Evolutionary conservation across 2,329 filamentous ascomycete species (phyloP), one percentile per base, ranked within the genome.

Genomic region (Phyllachora maydis): DNA sequence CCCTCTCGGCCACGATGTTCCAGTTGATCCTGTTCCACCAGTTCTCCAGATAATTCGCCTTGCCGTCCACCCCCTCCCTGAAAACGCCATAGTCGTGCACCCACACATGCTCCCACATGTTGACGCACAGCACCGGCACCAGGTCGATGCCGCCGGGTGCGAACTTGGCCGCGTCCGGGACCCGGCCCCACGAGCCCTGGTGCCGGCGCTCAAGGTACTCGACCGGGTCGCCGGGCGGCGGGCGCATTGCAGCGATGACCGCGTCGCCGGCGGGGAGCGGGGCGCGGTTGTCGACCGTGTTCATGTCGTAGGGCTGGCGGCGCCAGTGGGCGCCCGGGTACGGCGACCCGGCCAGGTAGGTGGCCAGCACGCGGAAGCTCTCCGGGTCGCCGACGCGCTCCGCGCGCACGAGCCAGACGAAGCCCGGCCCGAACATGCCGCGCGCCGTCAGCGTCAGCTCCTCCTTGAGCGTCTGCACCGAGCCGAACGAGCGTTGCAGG

Each of bases 51-150:
- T 67, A 98, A 24, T 55, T 50, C 25, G 58, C 55, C 66, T 93
- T 98, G 23, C 79, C 81, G 21, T 56, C 59, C 26, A 71, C 46
- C 4, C 73, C 73, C 19, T 45, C 45, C 2, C 40, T 45, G 7
- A 57, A 56, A 15, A 69, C 42, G 24, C 65, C 65, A 47, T 77
- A 93, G 46, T 95, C 82, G 26, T 65, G 63, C 45, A 95, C 52
- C 67, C 77, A 98, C 6, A 75, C 72, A 50, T 95, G 88, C 56
- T 95, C 74, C 88, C 88, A 98, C 4, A 82, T 92, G 52, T 82
- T 95, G 29, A 95, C 63, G 44, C 85, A 93, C 37, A 98, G 54
- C 30, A 95, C 57, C 8, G 85, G 83, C 27, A 68, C 57, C 16
- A 83, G 47, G 23, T 74, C 61, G 32, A 67, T 60, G 28, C 71